A percentile compares a stretch with the other conserved stretches of the same genome.
Conservation (phyloP, 2,329 filamentous ascomycete species). For the Pyricularia grisea region DNA sequence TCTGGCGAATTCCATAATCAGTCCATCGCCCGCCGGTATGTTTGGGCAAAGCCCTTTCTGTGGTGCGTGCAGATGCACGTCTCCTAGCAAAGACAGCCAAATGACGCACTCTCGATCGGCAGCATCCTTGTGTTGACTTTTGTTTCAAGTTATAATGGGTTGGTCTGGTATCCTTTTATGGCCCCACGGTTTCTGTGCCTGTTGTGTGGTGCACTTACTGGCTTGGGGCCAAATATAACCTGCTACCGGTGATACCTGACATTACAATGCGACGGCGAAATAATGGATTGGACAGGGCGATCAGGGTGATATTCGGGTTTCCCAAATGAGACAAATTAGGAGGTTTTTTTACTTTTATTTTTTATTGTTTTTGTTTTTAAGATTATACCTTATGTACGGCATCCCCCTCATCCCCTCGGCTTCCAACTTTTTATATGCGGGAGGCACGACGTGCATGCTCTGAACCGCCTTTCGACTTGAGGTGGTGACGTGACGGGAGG, state of each 20-base stretch:
- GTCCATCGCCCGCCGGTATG: background rate
- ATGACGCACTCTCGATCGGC: background rate
- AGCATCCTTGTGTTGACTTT: background rate
- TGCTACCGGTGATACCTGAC: background rate
- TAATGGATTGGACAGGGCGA: background rate
- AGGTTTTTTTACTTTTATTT: too few relatives aligned
- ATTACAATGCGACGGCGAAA: background rate
- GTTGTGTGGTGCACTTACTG: background rate
- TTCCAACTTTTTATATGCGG: background rate
- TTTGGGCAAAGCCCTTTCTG: background rate
- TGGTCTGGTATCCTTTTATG: background rate
- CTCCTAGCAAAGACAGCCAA: background rate
- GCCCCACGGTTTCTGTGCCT: background rate
- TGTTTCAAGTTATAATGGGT: background rate
- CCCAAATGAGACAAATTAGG: background rate
- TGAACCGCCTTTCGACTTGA: background rate
- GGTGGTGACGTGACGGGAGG: background rate
- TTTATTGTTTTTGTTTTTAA: too few relatives aligned
- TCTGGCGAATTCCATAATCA: background rate
- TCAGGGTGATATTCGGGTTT: background rate
- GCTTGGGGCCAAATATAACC: background rate
- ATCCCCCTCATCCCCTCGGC: background rate
- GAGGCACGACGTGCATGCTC: background rate
- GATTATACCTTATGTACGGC: background rate
- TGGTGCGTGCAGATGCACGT: background rate